phyloP scores from a whole-genome alignment of 768 basidiomycete species.

The Lactifluus volemus region DNA sequence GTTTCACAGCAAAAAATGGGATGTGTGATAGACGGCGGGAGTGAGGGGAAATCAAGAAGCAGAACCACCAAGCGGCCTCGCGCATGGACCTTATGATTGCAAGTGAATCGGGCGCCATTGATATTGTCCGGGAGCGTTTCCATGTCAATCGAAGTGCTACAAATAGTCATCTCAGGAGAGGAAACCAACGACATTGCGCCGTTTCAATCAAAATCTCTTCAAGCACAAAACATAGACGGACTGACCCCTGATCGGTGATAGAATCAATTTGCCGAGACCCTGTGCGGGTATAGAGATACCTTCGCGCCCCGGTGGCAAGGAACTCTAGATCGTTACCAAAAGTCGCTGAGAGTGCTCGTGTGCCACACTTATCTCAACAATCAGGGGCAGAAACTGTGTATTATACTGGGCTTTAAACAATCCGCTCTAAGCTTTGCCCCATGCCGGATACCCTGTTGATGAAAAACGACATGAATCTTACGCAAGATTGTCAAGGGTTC shows the following conservation, averaged over 20 bases:
- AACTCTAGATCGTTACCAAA: background rate
- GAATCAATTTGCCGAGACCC: background rate
- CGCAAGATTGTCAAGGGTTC: background rate
- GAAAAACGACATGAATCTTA: background rate
- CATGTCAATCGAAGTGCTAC: background rate
- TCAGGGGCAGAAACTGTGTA: background rate
- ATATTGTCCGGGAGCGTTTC: conserved; percentile 7
- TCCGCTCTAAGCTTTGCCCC: background rate
- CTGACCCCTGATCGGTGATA: background rate
- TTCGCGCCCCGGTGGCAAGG: background rate
- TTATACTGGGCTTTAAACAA: background rate
- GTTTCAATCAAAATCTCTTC: background rate
- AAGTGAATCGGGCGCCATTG: background rate
- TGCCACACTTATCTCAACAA: background rate
- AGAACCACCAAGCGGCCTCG: background rate
- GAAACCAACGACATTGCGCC: conserved; percentile 10
- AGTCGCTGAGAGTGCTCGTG: background rate
- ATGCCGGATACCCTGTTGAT: background rate
- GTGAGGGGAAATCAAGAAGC: background rate
- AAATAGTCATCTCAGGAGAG: background rate
- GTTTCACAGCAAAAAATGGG: background rate
- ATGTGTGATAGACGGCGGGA: conserved; percentile 2
- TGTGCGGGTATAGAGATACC: background rate
- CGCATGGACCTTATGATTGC: background rate
- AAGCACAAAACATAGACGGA: background rate